phyloP scores from a whole-genome alignment of 2,329 filamentous ascomycete species.

The Coleophoma crateriformis region DNA sequence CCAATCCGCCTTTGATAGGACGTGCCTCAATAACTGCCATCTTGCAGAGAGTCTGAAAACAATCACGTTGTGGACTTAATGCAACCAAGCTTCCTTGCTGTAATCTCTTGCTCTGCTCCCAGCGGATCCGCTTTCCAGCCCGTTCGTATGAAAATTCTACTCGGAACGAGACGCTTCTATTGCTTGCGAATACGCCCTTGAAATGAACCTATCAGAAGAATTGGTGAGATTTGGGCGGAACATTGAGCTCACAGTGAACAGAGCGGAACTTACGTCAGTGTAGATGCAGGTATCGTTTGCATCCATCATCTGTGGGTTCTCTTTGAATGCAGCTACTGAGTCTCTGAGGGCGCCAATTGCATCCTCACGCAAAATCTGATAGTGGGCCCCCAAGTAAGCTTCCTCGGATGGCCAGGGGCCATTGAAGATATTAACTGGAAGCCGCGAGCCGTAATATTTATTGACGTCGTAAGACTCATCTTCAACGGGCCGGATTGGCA shows the following conservation, averaged over 20 bases:
- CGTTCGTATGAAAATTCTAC: slow-evolving; percentile 66
- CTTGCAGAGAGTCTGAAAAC: slow-evolving; percentile 59
- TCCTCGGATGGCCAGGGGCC: slow-evolving; percentile 54
- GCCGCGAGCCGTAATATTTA: slow-evolving; percentile 2
- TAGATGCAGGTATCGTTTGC: slow-evolving; percentile 57
- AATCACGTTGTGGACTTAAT: slow-evolving; percentile 47
- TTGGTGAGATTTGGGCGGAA: too few species aligned
- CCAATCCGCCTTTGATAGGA: slow-evolving; percentile 52
- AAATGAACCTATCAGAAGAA: slow-evolving; percentile 52
- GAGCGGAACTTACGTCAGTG: slow-evolving; percentile 48
- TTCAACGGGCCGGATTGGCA: slow-evolving; percentile 20
- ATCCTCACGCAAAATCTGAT: slow-evolving; percentile 72
- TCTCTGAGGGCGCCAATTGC: slow-evolving; percentile 62
- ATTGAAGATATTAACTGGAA: slow-evolving; percentile 48
- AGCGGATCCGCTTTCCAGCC: slow-evolving; percentile 61
- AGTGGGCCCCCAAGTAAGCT: slow-evolving; percentile 68
- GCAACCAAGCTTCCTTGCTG: slow-evolving; percentile 47
- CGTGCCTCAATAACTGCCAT: slow-evolving; percentile 70
- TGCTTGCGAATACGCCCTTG: slow-evolving; percentile 57
- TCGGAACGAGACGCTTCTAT: slow-evolving; percentile 57
- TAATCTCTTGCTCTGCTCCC: slow-evolving; percentile 48
- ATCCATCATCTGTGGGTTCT: slow-evolving; percentile 51
- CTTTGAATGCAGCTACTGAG: slow-evolving; percentile 52
- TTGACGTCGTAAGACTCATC: slow-evolving; percentile 11
- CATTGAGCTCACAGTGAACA: too few species aligned